Percentiles rank a stretch among this genome's conserved stretches.
These are phyloP conservation scores for Marchantia polymorpha DNA, from an alignment of 225 moss, liverwort and hornwort genomes.

Conservation along the genomic window DNA sequence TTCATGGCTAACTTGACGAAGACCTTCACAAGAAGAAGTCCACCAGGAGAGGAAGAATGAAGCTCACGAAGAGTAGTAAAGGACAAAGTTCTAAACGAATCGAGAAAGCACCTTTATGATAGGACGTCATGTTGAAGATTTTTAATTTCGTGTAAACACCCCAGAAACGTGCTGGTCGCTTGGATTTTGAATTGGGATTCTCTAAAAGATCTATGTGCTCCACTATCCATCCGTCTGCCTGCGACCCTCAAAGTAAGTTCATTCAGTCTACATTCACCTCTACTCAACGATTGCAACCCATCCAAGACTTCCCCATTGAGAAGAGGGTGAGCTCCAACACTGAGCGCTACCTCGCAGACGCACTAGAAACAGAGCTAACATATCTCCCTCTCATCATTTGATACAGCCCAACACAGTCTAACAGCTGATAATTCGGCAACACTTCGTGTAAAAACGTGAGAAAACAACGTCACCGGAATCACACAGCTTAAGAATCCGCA, in stretches of 20 bases:
- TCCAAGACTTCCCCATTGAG: no score
- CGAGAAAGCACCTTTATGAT: slow-evolving; percentile 49
- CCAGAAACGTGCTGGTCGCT: slow-evolving; percentile 86
- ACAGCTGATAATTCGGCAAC: no score
- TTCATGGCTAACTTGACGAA: not conserved
- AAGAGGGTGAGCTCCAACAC: no score
- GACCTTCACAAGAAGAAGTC: not conserved
- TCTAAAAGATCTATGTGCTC: slow-evolving; percentile 76
- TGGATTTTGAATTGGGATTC: slow-evolving; percentile 70
- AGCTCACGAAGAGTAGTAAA: not conserved
- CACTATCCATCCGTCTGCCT: slow-evolving; percentile 96
- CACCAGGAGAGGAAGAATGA: not conserved
- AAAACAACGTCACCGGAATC: no score
- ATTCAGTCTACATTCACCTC: no score
- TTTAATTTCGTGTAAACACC: slow-evolving; percentile 97
- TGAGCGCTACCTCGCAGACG: no score
- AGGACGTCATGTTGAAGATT: slow-evolving; percentile 93
- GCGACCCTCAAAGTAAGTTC: not conserved
- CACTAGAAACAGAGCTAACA: no score
- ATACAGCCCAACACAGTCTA: no score
- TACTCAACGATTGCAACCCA: no score
- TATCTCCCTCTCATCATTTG: no score
- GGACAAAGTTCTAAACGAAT: not conserved
- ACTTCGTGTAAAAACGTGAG: no score
- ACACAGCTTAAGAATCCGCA: no score